Percentiles rank a stretch among this genome's conserved stretches.
These are phyloP conservation scores for Hordeum vulgare DNA, from an alignment of 176 grass and related monocot species.

Conservation along the genomic window MorexV3_pseudomolecules_assembly NC_058520.1:124249330-124249829, in stretches of 20 bases:
- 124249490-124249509: neutral
- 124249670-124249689: neutral
- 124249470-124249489: neutral
- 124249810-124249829: neutral
- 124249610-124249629: neutral
- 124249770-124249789: neutral
- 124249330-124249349: neutral
- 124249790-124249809: neutral
- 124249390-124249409: neutral
- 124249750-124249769: conserved; percentile 4
- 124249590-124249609: neutral
- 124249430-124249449: neutral
- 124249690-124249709: neutral
- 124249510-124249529: neutral
- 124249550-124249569: neutral
- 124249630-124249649: neutral
- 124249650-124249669: neutral
- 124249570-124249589: neutral
- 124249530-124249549: neutral
- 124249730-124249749: neutral
- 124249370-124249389: neutral
- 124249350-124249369: neutral
- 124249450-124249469: neutral
- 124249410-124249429: neutral
- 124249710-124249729: neutral